Base-by-base conservation (phyloP, 2,329 filamentous ascomycete species). In the Phaeosphaeria sp. region DNA sequence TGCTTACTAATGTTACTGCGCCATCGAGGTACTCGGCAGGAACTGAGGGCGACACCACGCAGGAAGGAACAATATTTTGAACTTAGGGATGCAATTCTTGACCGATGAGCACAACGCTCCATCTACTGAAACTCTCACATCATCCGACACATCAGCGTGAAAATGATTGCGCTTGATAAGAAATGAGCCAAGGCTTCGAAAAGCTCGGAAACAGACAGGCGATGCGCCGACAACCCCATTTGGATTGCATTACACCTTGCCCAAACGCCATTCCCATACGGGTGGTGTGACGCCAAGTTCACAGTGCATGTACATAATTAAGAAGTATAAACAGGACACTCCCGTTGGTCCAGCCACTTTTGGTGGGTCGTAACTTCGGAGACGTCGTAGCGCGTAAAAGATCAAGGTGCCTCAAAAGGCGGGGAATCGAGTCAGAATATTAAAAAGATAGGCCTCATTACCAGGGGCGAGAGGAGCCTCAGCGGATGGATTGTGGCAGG, bases 291-390 rank as follows among this genome's bases (percentile, higher is more conserved):
- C 24, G 27, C 25, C 20, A 27, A 30, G 21, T 25, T 13, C 24
- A 46, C 21, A 40, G 44, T 50, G 53, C 56, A 64, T 68, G 51
- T 67, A 67, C 67, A 68, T 61, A 46, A 70, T 68, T 67, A 70
- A 51, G 55, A 53, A 55, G 53, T 66, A 66, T 61, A 50, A 64
- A 68, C 62, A 68, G 57, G 59, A 65, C 66, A 65, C 66, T 62
- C 56, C 68, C 62, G 52, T 57, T 56, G 59, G 57, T 62, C 63
- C 66, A 67, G 61, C 66, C 65, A 62, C 55, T 68, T 67, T 69
- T 63, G 51, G 56, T 63, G 61, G 61, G 59, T 74, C 72, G 57
- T 74, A 71, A 73, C 62, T 66, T 74, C 72, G 66, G 72, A 69
- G 65, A 67, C 67, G 49, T 61, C 59, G 44, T 61, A 49, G 54